phyloP scores from a whole-genome alignment of 139 green algal genomes.

The Trebouxia sp. region DNA sequence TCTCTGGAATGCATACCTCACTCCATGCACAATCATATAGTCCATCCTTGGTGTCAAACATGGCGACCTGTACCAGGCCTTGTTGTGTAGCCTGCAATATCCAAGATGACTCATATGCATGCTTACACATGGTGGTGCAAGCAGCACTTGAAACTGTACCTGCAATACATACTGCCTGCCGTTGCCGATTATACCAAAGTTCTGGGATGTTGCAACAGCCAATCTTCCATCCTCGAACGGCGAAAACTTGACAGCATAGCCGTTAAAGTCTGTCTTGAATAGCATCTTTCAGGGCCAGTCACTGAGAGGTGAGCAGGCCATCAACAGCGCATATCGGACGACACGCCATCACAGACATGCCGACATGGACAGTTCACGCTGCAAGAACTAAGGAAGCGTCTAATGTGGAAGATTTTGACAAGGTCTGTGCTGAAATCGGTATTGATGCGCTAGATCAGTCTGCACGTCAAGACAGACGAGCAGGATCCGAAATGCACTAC shows the following conservation, averaged over 20 bases:
- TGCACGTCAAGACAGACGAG: background rate
- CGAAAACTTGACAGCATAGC: constrained; percentile 87
- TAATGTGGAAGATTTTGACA: too few species aligned
- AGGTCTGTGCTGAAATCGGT: too few species aligned
- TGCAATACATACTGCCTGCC: constrained; percentile 90
- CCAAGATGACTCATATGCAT: background rate
- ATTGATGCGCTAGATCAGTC: background rate
- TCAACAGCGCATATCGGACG: too few species aligned
- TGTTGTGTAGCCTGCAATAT: constrained; percentile 66
- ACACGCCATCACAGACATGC: too few species aligned
- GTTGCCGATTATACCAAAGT: constrained; percentile 99
- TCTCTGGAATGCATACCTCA: constrained; percentile 57
- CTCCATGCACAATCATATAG: constrained; percentile 96
- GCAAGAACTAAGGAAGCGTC: too few species aligned
- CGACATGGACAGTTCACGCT: too few species aligned
- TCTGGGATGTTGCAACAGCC: constrained; percentile 92
- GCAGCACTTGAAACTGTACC: constrained; percentile 54
- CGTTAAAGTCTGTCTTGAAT: constrained; percentile 77
- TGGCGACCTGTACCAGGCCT: constrained; percentile 72
- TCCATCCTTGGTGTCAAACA: constrained; percentile 95
- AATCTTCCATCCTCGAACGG: constrained; percentile 85
- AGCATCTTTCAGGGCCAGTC: constrained; percentile 16
- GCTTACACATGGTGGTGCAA: background rate
- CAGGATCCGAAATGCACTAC: too few species aligned
- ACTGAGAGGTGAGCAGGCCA: too few species aligned